Conservation (phyloP, 2,329 filamentous ascomycete genomes). For the Trichocomaceae sp. region DNA sequence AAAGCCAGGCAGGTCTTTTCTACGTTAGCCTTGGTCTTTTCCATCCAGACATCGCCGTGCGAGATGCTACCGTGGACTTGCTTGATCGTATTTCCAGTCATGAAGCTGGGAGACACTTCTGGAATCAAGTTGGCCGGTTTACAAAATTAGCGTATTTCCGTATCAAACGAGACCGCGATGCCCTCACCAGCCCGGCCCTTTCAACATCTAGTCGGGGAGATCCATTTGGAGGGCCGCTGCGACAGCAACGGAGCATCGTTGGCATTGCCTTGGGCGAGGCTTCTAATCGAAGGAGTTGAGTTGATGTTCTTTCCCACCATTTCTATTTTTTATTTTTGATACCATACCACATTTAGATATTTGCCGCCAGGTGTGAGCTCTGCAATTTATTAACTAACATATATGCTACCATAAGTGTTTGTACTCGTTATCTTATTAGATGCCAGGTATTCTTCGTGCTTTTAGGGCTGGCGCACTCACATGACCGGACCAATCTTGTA, state of each 20-base stretch:
- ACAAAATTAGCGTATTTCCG: conserved; percentile 79
- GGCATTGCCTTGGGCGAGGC: conserved; percentile 30
- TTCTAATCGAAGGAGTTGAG: conserved; percentile 8
- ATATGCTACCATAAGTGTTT: background rate
- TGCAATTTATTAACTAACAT: background rate
- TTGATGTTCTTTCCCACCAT: background rate
- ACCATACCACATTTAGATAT: background rate
- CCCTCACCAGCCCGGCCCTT: conserved; percentile 19
- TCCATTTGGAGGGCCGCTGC: conserved; percentile 19
- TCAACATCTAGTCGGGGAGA: conserved; percentile 8
- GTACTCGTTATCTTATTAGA: background rate
- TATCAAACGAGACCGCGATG: conserved; percentile 59
- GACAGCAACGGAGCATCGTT: conserved; percentile 31
- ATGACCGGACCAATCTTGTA: background rate
- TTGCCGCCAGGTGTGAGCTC: background rate
- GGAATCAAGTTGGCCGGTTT: conserved; percentile 77
- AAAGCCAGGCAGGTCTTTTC: conserved; percentile 81
- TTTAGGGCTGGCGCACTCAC: background rate
- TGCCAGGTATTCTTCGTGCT: background rate
- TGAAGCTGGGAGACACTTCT: conserved; percentile 89
- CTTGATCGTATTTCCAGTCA: conserved; percentile 77
- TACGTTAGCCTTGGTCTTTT: conserved; percentile 87
- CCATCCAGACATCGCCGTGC: conserved; percentile 75
- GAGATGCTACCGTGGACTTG: conserved; percentile 68
- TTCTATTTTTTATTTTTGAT: background rate